Conservation (phyloP, 768 basidiomycete genomes). For the Mycena galopus region DNA sequence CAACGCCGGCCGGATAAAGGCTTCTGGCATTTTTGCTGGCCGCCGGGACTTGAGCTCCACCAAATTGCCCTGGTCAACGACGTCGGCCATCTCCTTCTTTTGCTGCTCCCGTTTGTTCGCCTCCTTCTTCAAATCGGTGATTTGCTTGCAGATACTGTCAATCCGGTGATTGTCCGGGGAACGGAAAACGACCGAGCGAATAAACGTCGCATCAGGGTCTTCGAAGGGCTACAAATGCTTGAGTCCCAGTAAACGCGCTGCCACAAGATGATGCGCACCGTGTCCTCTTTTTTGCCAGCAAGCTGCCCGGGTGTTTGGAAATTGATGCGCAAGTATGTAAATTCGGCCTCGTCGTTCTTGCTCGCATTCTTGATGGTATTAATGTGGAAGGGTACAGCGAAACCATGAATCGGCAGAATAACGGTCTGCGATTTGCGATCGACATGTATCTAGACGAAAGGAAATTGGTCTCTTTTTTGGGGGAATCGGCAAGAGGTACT, state of each 20-base stretch:
- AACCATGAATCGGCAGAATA: conserved; percentile 93
- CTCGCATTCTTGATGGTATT: conserved; percentile 98
- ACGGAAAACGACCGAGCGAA: conserved; percentile 95
- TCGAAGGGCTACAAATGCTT: conserved; percentile 81
- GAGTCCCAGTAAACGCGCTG: background rate
- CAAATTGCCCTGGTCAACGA: conserved; percentile 93
- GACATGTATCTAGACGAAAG: conserved; percentile 79
- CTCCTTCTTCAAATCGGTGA: conserved; percentile 95
- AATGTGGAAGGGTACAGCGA: conserved; percentile 97
- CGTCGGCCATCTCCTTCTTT: conserved; percentile 98
- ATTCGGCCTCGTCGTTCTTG: conserved; percentile 97
- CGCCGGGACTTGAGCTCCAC: conserved; percentile 91
- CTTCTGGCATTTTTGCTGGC: conserved; percentile 89
- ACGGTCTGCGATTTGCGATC: conserved; percentile 93
- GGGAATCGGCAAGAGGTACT: conserved; percentile 42
- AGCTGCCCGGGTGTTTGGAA: conserved; percentile 99
- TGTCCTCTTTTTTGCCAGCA: conserved; percentile 98
- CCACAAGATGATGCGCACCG: conserved; percentile 59
- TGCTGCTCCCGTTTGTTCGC: conserved; percentile 98
- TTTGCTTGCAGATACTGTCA: conserved; percentile 89
- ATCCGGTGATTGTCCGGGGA: conserved; percentile 92
- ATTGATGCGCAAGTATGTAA: conserved; percentile 95
- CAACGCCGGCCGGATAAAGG: conserved; percentile 92
- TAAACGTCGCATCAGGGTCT: conserved; percentile 95
- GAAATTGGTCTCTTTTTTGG: background rate